A percentile compares a stretch with the other conserved stretches of the same genome.
Conservation (phyloP, 345 rosid genomes). For the Eutrema heterophyllum region DNA sequence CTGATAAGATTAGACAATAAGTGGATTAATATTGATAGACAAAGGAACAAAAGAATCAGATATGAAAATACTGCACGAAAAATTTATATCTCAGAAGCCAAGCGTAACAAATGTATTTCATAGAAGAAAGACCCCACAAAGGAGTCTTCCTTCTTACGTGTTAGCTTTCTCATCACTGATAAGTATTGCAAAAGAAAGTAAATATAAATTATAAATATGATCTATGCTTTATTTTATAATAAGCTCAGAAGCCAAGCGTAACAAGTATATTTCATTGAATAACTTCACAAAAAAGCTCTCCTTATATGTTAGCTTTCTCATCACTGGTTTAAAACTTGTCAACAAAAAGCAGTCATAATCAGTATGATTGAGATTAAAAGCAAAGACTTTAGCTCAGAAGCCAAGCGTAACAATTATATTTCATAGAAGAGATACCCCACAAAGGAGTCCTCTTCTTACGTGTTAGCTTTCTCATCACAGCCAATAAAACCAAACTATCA, state of each 20-base stretch:
- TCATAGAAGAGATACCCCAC: slow-evolving; percentile 21
- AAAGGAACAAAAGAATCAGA: neutral
- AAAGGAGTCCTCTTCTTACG: slow-evolving; percentile 27
- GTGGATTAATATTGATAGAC: neutral
- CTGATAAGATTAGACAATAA: slow-evolving; percentile 17
- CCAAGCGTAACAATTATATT: slow-evolving; percentile 36
- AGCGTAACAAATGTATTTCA: slow-evolving; percentile 52
- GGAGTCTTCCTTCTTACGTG: slow-evolving; percentile 39
- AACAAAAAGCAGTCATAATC: neutral
- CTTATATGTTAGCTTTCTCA: slow-evolving; percentile 36
- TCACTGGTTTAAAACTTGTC: neutral
- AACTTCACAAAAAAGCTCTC: neutral
- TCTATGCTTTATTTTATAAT: neutral
- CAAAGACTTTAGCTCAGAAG: slow-evolving; percentile 17
- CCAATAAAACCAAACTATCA: neutral
- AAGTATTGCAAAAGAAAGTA: neutral
- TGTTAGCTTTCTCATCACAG: slow-evolving; percentile 32
- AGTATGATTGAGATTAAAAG: neutral
- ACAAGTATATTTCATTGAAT: slow-evolving; percentile 39
- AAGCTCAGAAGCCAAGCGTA: slow-evolving; percentile 51
- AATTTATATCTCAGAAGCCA: slow-evolving; percentile 49
- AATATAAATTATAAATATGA: neutral
- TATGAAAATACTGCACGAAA: neutral
- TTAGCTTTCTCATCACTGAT: slow-evolving; percentile 37
- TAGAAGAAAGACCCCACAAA: slow-evolving; percentile 22